These are phyloP conservation scores for Cutaneotrichosporon cavernicola DNA, from an alignment of 1,284 basidiomycete genomes.

Conservation along the genomic window DNA sequence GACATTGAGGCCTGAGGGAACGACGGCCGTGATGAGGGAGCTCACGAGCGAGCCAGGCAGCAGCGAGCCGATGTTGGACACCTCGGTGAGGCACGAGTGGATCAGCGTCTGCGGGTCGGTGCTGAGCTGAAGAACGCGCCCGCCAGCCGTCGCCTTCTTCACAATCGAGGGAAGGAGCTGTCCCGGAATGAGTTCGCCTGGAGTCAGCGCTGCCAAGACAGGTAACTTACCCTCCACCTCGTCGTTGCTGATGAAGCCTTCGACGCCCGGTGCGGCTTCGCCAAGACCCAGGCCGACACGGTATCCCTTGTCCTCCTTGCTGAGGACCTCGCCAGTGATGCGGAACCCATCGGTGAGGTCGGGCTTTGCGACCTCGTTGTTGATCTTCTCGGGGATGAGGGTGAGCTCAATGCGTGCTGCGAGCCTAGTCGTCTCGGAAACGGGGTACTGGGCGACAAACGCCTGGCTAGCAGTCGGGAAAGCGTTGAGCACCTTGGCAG, in stretches of 20 bases:
- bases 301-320: slow-evolving; percentile 93
- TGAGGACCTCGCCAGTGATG: slow-evolving; percentile 74
- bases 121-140: slow-evolving; percentile 45
- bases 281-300: slow-evolving; percentile 78
- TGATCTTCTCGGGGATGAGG: slow-evolving; percentile 80
- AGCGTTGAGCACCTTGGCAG: slow-evolving; percentile 64
- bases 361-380: slow-evolving; percentile 71
- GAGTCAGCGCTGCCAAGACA: neutral
- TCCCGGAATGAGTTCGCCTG: slow-evolving; percentile 56
- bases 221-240: slow-evolving; percentile 56
- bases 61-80: slow-evolving; percentile 75
- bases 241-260: slow-evolving; percentile 76
- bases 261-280: slow-evolving; percentile 51
- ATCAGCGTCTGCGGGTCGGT: slow-evolving; percentile 58
- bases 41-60: slow-evolving; percentile 86
- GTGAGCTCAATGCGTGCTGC: slow-evolving; percentile 76
- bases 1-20: slow-evolving; percentile 76
- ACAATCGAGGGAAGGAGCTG: slow-evolving; percentile 66
- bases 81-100: slow-evolving; percentile 63
- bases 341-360: slow-evolving; percentile 78
- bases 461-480: slow-evolving; percentile 48
- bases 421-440: slow-evolving; percentile 48
- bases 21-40: slow-evolving; percentile 76
- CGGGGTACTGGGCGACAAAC: slow-evolving; percentile 51
- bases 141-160: slow-evolving; percentile 60